Percentiles rank a stretch among this genome's conserved stretches.
phyloP scores from a whole-genome alignment of 2,329 filamentous ascomycete genomes.

The Cryoendolithus antarcticus region DNA sequence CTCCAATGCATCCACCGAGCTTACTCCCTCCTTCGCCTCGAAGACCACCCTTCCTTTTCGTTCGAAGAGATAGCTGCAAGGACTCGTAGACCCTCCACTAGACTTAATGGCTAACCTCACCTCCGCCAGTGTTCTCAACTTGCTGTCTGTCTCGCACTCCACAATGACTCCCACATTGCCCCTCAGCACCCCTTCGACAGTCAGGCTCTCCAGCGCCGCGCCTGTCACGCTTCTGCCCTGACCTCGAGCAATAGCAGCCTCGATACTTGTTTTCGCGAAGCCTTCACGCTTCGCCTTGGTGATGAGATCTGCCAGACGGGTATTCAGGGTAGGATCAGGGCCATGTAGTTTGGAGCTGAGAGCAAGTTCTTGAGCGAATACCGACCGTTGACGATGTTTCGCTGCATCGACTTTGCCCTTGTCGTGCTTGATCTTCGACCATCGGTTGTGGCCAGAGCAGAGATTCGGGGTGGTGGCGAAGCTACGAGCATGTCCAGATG shows the following conservation, averaged over 20 bases:
- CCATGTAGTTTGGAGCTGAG: constrained; percentile 70
- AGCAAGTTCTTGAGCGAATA: constrained; percentile 60
- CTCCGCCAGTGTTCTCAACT: constrained; percentile 59
- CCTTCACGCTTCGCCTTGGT: constrained; percentile 70
- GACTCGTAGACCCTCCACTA: constrained; percentile 54
- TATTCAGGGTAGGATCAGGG: constrained; percentile 59
- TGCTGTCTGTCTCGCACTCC: constrained; percentile 77
- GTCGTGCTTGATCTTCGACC: constrained; percentile 93
- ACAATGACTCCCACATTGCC: constrained; percentile 63
- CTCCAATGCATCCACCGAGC: constrained; percentile 63
- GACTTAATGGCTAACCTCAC: constrained; percentile 60
- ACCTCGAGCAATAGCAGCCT: constrained; percentile 74
- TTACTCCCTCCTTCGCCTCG: constrained; percentile 42
- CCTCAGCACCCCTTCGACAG: constrained; percentile 69
- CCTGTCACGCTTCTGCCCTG: constrained; percentile 72
- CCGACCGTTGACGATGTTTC: constrained; percentile 59
- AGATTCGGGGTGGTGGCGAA: constrained; percentile 10
- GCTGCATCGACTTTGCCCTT: constrained; percentile 76
- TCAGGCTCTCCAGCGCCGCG: constrained; percentile 60
- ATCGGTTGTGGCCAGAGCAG: constrained; percentile 70
- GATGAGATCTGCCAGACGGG: constrained; percentile 61
- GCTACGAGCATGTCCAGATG: constrained; percentile 5
- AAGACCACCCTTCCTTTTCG: constrained; percentile 66
- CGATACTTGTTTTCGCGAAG: constrained; percentile 73
- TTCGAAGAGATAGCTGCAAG: constrained; percentile 75